Evolutionary conservation across 2,329 filamentous ascomycete genomes (phyloP), one percentile per base, ranked within the genome.

Genomic region (Colletotrichum kahawae): DNA sequence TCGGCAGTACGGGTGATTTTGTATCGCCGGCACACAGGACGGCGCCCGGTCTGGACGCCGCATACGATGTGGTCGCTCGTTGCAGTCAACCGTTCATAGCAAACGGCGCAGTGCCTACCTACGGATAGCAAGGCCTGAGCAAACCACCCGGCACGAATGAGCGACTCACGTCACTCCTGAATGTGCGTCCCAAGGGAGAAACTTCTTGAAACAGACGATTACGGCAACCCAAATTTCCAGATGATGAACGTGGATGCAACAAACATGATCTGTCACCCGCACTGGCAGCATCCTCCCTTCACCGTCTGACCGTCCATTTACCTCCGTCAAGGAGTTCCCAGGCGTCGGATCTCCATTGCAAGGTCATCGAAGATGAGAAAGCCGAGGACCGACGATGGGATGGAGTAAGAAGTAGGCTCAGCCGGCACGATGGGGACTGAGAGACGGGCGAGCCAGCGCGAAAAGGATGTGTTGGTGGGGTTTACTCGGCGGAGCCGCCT

Each of bases 331-430:
- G 62, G 56, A 63, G 54, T 14, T 38, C 70, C 67, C 36, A 24
- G 51, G 21, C 34, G 36, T 38, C 34, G 13, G 54, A n/a, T 24
- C n/a, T 33, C 59, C 34, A 18, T 48, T 16, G 31, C 43, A 48
- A 29, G 18, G 51, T 10, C 57, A 60, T 62, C 31, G 21, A 66
- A 71, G 60, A 74, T 70, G 67, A 64, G 60, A 31, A 62, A 71
- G 31, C 71, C 67, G 67, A 70, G 60, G 36, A 71, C 71, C 67
- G 67, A 71, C 36, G 31, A 74, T 74, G 72, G 62, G 68, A 74
- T 57, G 68, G 51, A 21, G 56, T 51, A 48, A 21, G 21, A 24
- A 27, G 54, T 60, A 63, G 59, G 21, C 59, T 60, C 60, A 27
- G 60, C n/a, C 34, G 27, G 54, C 43, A 43, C 24, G 60, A 63